Evolutionary conservation across 176 grass and related monocot genomes (phyloP).

Genomic region (Phoenix dactylifera): DNA sequence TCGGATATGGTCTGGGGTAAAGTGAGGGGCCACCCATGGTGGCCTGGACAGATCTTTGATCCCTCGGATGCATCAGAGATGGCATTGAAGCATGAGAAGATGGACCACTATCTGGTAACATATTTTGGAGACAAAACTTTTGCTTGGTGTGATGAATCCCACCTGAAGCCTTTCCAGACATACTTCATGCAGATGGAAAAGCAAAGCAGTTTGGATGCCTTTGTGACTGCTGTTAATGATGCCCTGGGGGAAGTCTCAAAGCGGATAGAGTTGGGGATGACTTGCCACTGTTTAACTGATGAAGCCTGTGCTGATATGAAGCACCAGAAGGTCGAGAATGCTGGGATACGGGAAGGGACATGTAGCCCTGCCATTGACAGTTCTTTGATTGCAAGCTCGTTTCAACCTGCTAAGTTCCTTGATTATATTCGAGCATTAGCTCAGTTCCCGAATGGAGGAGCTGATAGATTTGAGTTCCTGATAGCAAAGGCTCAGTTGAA

Average conservation of each 20-base stretch:
- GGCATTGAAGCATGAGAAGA: conserved; percentile 21
- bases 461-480: conserved; percentile 43
- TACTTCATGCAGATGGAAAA: conserved; percentile 62
- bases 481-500: conserved; percentile 60
- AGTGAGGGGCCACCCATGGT: conserved; percentile 66
- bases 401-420: conserved; percentile 31
- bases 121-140: conserved; percentile 86
- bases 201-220: conserved; percentile 49
- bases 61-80: conserved; percentile 30
- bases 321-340: conserved; percentile 33
- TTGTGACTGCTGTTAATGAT: conserved; percentile 47
- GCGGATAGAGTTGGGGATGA: conserved; percentile 40
- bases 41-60: conserved; percentile 77
- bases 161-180: conserved; percentile 63
- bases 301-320: conserved; percentile 2
- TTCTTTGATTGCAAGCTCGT: conserved; percentile 31
- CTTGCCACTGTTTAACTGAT: conserved; percentile 9
- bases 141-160: conserved; percentile 67
- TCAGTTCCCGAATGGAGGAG: conserved; percentile 34
- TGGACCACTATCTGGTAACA: conserved; percentile 57
- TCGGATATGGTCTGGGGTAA: conserved; percentile 86
- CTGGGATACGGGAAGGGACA: conserved; percentile 37
- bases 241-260: conserved; percentile 63
- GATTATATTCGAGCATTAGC: conserved; percentile 40
- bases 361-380: conserved; percentile 16